Base-by-base conservation (phyloP, 345 rosid species). In the Aurinia saxatilis region DNA sequence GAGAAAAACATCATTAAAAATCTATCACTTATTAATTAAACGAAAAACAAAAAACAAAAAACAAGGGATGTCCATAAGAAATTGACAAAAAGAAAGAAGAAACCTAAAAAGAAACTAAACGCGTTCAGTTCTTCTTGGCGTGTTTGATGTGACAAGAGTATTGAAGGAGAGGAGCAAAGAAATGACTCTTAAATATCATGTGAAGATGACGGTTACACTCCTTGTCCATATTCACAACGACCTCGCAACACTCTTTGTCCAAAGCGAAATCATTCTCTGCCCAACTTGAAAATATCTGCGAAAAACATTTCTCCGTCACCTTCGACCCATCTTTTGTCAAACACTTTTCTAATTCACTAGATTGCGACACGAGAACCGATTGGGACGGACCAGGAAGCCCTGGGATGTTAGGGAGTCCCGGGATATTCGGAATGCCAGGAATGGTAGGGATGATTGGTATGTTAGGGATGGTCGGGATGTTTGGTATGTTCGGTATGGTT, bases 101-200 rank as follows among this genome's bases (percentile, higher is more conserved):
- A 46, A 33, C 48, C 46, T 33, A 40, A 34, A 50, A 8, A 4
- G 27, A 9, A 37, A 1, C 16, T 1, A 51, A 5, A 12, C 10
- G 10, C 5, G 52, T 6, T 55, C 47, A 53, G 36, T 55, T 70
- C 38, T 63, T 63, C 36, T 53, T 33, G 58, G 52, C 45, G 21
- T 63, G 69, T 52, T 70, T 70, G 58, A 70, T 63, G 63, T 70
- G 69, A 63, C 74, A 70, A 38, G 69, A 70, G 31, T 70, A 63
- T 25, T 70, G 74, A 31, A 63, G 64, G 1, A 70, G 68, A 55
- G 74, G 69, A 47, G 74, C 38, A 70, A 70, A 70, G 64, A 62
- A 70, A 63, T 55, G 74, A 16, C 74, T 70, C 52, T 70, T 70
- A 41, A 70, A 70, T 59, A 70, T 63, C 52, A 63, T 47, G 47